Evolutionary conservation across 768 basidiomycete species (phyloP), one percentile per base, ranked within the genome.

Genomic region (Cystofilobasidium ferigula): DNA sequence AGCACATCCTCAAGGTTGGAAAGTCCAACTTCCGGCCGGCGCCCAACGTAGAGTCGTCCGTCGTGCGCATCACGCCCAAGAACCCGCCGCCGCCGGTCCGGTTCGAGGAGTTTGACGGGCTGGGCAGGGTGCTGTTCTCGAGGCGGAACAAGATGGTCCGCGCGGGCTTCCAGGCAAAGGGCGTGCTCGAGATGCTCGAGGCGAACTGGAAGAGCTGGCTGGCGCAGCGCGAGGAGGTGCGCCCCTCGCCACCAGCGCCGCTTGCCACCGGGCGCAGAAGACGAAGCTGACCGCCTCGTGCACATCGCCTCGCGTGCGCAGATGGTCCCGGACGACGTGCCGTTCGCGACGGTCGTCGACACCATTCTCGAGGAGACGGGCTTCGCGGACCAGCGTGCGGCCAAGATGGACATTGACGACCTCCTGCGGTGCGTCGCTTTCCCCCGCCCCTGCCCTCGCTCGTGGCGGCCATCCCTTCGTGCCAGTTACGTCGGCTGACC

Each of bases 21-120:
- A 86, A 88, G 73, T 94, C 93, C 74, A 93, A 94, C 77, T 99
- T 99, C 79, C 81, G 94, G 30, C 95, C 95, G 0, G 86, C 95
- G 24, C 95, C 95, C 0, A 82, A 88, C 75, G 95, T 99, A 45
- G 95, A 98, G 76, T 88, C 86, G 32, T 86, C 84, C 26, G 95
- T 99, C 69, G 85, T 99, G 42, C 84, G 95, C 61, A 80, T 99
- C 66, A 88, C 85, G 7, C 95, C 94, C 2, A 80, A 87, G 57
- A 91, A 98, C 73, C 95, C 95, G 5, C 95, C 95, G 0, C 95
- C 95, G 1, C 91, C 92, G 0, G 83, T 99, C 68, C 85, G 85
- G 74, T 99, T 98, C 70, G 93, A 93, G 72, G 95, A 99, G 77
- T 98, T 97, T 73, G 95, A 99, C 74, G 95, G 95, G 1, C 80